Evolutionary conservation across 345 rosid genomes (phyloP), one percentile per base, ranked within the genome.

Genomic region (Hibiscus trionum): DNA sequence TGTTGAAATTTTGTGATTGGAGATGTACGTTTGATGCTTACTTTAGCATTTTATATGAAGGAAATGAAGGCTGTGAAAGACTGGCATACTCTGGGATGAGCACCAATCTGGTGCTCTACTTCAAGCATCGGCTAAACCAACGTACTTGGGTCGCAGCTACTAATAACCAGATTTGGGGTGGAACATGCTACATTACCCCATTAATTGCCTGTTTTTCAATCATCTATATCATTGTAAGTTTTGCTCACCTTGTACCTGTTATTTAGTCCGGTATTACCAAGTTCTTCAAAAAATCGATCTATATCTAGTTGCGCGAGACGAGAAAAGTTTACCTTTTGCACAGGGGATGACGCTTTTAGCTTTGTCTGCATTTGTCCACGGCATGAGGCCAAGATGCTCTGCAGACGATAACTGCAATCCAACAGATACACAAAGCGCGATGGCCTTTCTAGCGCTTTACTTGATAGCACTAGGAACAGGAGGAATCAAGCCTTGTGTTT

Each of bases 31-130:
- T 44, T 15, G 33, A 39, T 37, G 68, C 19, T 44, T 44, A 65
- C 10, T 44, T 65, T 42, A 3, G 67, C 57, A 35, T 64, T 71
- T 29, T 46, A 55, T 60, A 5, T 39, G 72, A 75, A 78, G 81
- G 81, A 56, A 74, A 74, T 57, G 81, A 78, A 58, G 67, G 62
- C 8, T 78, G 77, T 37, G 81, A 78, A 52, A 74, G 81, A n/a
- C 7, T 78, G 78, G 81, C 81, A 11, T 78, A 78, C 55, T 74
- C 74, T 70, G 81, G 81, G 61, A 78, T 78, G 77, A 66, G 78
- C 14, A 74, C 73, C 53, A 78, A 78, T 70, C 75, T 78, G 63
- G 81, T 74, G 68, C 63, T 12, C 4, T 78, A 70, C 17, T 65
- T 78, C 12, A 57, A 66, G 24, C n/a, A 74, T 14, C 68, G n/a